Evolutionary conservation across 768 basidiomycete species (phyloP).

Genomic region (Saitozyma sp.): DNA sequence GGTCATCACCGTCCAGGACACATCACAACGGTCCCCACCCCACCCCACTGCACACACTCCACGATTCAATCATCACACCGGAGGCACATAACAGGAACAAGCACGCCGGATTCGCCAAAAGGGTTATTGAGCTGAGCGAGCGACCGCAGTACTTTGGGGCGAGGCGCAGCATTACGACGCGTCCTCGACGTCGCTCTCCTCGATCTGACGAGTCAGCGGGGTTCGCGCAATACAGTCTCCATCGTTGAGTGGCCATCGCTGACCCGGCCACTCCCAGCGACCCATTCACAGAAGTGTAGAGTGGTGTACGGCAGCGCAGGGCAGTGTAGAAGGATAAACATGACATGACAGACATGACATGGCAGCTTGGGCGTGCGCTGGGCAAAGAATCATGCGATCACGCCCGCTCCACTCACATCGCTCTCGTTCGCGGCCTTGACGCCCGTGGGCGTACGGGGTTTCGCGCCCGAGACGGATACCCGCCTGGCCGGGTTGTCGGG

Average conservation of each 20-base stretch:
- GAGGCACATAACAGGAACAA: neutral
- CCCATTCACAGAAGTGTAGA: too few species aligned
- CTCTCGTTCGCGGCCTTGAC: slow-evolving; percentile 45
- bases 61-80: neutral
- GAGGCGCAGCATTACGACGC: neutral
- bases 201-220: slow-evolving; percentile 27
- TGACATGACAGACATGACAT: too few species aligned
- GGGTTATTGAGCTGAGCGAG: too few species aligned
- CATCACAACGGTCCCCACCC: too few species aligned
- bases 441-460: slow-evolving; percentile 12
- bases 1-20: too few species aligned
- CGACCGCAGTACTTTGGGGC: too few species aligned
- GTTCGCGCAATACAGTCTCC: neutral
- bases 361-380: too few species aligned
- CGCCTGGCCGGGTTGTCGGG: slow-evolving; percentile 48
- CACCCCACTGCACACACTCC: neutral
- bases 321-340: too few species aligned
- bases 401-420: slow-evolving; percentile 40
- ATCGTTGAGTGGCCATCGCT: too few species aligned
- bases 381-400: neutral
- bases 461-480: slow-evolving; percentile 23
- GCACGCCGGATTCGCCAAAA: too few species aligned
- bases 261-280: too few species aligned
- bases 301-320: too few species aligned
- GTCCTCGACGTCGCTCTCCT: slow-evolving; percentile 47